phyloP scores from a whole-genome alignment of 2,329 filamentous ascomycete species.

The Daldinia eschscholtzii region DNA sequence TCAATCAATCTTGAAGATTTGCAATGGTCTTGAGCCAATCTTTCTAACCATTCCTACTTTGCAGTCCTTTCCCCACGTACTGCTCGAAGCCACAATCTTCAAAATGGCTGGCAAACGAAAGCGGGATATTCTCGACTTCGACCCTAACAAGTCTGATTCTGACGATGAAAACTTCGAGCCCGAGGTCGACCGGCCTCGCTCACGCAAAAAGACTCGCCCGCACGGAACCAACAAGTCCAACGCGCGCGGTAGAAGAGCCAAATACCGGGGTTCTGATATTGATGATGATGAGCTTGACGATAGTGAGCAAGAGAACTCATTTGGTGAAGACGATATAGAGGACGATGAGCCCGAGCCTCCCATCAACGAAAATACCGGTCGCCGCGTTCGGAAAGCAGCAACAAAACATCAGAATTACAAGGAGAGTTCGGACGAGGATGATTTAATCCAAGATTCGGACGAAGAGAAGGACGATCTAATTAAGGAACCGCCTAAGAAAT shows the following conservation, averaged over 20 bases:
- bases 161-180: slow-evolving; percentile 76
- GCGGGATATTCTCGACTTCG: slow-evolving; percentile 67
- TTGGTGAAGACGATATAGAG: slow-evolving; percentile 54
- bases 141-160: slow-evolving; percentile 75
- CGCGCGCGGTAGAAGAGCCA: slow-evolving; percentile 46
- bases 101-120: slow-evolving; percentile 68
- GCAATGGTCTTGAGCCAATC: background rate
- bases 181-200: slow-evolving; percentile 55
- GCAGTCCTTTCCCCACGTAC: slow-evolving; percentile 4
- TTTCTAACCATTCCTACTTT: slow-evolving; percentile 18
- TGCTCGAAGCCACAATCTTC: slow-evolving; percentile 17
- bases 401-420: slow-evolving; percentile 61
- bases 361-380: slow-evolving; percentile 58
- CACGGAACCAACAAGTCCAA: slow-evolving; percentile 52
- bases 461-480: slow-evolving; percentile 59
- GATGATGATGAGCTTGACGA: slow-evolving; percentile 67
- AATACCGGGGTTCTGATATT: slow-evolving; percentile 72
- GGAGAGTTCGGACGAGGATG: slow-evolving; percentile 57
- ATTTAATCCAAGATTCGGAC: slow-evolving; percentile 52
- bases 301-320: slow-evolving; percentile 65
- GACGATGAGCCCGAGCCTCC: slow-evolving; percentile 53
- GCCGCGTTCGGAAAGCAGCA: slow-evolving; percentile 61
- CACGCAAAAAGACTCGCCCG: slow-evolving; percentile 58
- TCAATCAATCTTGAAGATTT: background rate
- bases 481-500: slow-evolving; percentile 47